These are phyloP conservation scores for Silene coronaria DNA, from an alignment of 179 eudicot species.

Conservation along the genomic window DNA sequence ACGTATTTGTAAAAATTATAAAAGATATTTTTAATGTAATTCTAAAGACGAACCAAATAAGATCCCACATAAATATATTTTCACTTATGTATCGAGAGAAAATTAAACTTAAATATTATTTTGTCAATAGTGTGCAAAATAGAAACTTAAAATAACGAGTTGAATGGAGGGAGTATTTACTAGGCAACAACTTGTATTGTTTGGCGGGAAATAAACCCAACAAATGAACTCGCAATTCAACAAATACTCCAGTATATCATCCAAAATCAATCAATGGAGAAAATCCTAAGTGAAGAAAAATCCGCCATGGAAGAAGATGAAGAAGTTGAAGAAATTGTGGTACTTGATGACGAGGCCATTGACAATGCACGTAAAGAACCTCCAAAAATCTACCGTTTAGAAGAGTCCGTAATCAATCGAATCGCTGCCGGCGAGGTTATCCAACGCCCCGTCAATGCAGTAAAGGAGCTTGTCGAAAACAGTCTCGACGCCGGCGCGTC, in stretches of 20 bases:
- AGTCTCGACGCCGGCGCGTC: constrained; percentile 78
- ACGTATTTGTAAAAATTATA: too few relatives aligned
- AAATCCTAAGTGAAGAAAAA: constrained; percentile 4
- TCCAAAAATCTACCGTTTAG: constrained; percentile 61
- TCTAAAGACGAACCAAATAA: too few relatives aligned
- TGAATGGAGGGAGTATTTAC: too few relatives aligned
- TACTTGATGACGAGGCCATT: not conserved
- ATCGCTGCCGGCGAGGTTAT: constrained; percentile 96
- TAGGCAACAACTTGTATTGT: too few relatives aligned
- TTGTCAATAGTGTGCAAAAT: too few relatives aligned
- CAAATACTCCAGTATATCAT: too few relatives aligned
- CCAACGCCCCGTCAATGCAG: constrained; percentile 85
- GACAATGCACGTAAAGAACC: constrained; percentile 33
- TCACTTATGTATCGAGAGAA: too few relatives aligned
- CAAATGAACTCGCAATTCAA: too few relatives aligned
- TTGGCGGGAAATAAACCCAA: constrained; percentile 7
- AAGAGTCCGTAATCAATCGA: constrained; percentile 77
- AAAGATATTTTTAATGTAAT: too few relatives aligned
- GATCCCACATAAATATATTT: too few relatives aligned
- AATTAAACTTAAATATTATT: too few relatives aligned
- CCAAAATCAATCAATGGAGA: not conserved
- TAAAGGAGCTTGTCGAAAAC: constrained; percentile 88
- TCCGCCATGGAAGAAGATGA: constrained; percentile 20
- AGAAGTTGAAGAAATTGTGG: constrained; percentile 2
- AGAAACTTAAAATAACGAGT: too few relatives aligned